Evolutionary conservation across 1,284 basidiomycete species (phyloP), one percentile per base, ranked within the genome.

Genomic region (Xerocomus cyaneibrunnescens): DNA sequence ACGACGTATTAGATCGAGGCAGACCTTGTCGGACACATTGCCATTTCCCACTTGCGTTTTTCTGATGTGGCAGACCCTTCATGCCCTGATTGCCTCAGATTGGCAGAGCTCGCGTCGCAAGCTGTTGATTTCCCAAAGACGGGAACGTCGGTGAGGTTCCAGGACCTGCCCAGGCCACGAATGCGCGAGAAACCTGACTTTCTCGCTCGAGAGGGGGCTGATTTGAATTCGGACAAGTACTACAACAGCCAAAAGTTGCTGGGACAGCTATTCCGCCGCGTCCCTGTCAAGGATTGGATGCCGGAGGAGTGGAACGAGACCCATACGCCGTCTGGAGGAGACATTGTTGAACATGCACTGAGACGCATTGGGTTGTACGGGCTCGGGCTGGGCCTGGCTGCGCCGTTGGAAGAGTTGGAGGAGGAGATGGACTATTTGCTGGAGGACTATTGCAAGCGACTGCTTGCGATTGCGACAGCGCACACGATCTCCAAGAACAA

Each of bases 101-200:
- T 94, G 14, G 81, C 89, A 1, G 70, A 77, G 39, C 69, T 88
- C 21, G 89, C 88, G 64, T 81, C 88, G 58, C 74, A 83, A 57
- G 85, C 83, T 22, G 87, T 85, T 2, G 87, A 87, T 72, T 92
- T 79, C 61, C 80, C 76, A 3, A 84, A 83, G 69, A 84, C 76
- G 54, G 84, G 85, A 10, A 74, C 76, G 7, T 76, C 85, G 1
- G 84, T 88, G 7, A 64, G 66, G 7, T 57, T 77, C 27, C 38
- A 62, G 2, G 55, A 65, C 6, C 78, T 88, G 14, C 87, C 86
- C 1, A 76, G 59, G 60, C 67, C 71, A 9, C 72, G 34, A 58
- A 60, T 51, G 2, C 42, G 61, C 45, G 34, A 53, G 44, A 59
- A 55, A 60, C 77, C 76, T 5, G 77, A 79, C 48, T 79, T 74